Base-by-base conservation (phyloP, 2,329 filamentous ascomycete genomes). In the Tolypocladium cylindrosporum region DNA sequence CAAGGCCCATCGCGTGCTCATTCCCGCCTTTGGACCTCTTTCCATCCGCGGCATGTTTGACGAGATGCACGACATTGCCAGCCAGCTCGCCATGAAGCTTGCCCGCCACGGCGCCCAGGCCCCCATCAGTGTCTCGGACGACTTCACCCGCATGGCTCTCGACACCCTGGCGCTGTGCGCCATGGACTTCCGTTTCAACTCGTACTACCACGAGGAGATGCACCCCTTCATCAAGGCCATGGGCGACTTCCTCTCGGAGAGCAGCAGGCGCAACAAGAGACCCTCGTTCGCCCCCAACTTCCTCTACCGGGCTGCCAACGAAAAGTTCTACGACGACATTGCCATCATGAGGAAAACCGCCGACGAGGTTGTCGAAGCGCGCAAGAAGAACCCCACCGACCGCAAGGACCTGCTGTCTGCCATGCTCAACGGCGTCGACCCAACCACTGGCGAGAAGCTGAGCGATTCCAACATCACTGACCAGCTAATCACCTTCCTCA, bases 171-270 rank as follows among this genome's bases (percentile, higher is more conserved):
- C 85, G 1, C 77, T 91, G 3, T 88, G 86, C 68, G 76, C 83
- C n/a, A 87, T 89, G 83, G 81, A 82, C 42, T 87, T 79, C 59
- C 83, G 88, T 21, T 91, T 91, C 77, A 91, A 91, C 71, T 86
- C 82, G 1, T 90, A 86, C 70, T 91, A 91, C 66, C 77, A 78
- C 36, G 81, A 88, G 16, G 76, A 83, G 10, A 74, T 87, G 68
- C 88, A 91, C 62, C 87, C 87, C 0, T 91, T 91, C 63, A 77
- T 90, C 43, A 69, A 77, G 51, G 81, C 85, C 40, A 90, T 91
- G 87, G 77, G 77, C 1, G 77, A 77, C n/a, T 81, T 88, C 57
- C 73, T 91, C 1, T 65, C 69, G 14, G 84, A 86, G 60, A 80
- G 78, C 7, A 81, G 79, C 39, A 73, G 71, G 10, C 77, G 83